A percentile compares a stretch with the other conserved stretches of the same genome.
Evolutionary conservation across 805 yeast genomes (phyloP).

Genomic region (Hermanozyma aechmeae): DNA sequence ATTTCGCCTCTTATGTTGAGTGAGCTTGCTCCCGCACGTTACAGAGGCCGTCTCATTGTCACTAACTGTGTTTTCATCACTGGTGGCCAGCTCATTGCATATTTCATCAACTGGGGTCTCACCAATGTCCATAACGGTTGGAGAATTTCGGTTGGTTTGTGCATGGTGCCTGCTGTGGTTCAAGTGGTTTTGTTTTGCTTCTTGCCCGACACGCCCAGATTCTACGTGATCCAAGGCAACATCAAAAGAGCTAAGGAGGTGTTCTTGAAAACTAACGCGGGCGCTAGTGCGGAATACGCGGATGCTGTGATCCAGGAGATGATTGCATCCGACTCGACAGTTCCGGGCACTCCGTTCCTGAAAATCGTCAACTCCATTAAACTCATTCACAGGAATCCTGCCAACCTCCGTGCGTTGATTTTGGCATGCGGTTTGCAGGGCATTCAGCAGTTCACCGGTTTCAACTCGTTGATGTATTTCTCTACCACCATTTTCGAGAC

Average conservation of each 20-base stretch:
- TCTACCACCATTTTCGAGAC: slow-evolving; percentile 87
- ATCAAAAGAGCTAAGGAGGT: slow-evolving; percentile 60
- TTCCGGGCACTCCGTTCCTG: slow-evolving; percentile 33
- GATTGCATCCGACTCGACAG: slow-evolving; percentile 32
- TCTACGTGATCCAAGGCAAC: slow-evolving; percentile 62
- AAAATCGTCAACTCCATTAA: slow-evolving; percentile 54
- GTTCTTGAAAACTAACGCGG: slow-evolving; percentile 50
- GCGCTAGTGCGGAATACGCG: slow-evolving; percentile 56
- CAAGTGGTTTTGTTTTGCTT: slow-evolving; percentile 74
- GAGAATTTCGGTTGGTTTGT: slow-evolving; percentile 86
- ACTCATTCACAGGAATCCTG: slow-evolving; percentile 56
- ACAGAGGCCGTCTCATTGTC: slow-evolving; percentile 86
- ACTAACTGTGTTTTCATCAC: slow-evolving; percentile 85
- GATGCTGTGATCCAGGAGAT: slow-evolving; percentile 63
- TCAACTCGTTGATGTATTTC: slow-evolving; percentile 93
- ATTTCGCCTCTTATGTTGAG: slow-evolving; percentile 90
- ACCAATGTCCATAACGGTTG: slow-evolving; percentile 72
- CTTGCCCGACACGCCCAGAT: slow-evolving; percentile 95
- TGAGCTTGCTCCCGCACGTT: slow-evolving; percentile 86
- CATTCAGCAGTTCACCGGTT: slow-evolving; percentile 93
- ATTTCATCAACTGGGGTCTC: slow-evolving; percentile 87
- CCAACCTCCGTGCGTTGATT: slow-evolving; percentile 81
- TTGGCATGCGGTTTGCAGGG: slow-evolving; percentile 93
- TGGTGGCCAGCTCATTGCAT: slow-evolving; percentile 91
- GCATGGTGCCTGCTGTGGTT: slow-evolving; percentile 75